Evolutionary conservation across 2,329 filamentous ascomycete species (phyloP).

Genomic region (Trichoderma koningii): DNA sequence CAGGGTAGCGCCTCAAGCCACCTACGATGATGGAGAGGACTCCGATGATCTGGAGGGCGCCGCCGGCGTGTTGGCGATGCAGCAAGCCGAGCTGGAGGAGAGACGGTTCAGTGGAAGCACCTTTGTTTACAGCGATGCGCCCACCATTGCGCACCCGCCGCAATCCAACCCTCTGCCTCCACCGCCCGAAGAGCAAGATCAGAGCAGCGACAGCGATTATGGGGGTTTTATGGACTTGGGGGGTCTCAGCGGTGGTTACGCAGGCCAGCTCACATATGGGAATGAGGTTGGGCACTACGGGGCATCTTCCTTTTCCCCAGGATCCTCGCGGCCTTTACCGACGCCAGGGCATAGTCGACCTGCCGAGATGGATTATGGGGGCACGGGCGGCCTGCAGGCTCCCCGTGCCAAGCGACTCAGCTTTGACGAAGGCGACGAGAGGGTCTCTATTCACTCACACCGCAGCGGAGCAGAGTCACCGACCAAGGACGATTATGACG

Average conservation of each 20-base stretch:
- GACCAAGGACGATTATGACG: constrained; percentile 72
- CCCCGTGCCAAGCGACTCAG: constrained; percentile 75
- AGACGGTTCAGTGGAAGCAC: constrained; percentile 47
- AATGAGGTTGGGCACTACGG: constrained; percentile 47
- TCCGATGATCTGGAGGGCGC: constrained; percentile 88
- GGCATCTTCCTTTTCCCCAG: constrained; percentile 45
- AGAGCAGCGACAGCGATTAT: constrained; percentile 71
- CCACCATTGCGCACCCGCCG: constrained; percentile 20
- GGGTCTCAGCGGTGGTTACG: constrained; percentile 71
- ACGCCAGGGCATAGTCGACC: constrained; percentile 43
- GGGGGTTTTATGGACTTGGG: constrained; percentile 67
- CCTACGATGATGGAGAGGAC: constrained; percentile 55
- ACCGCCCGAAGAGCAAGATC: constrained; percentile 51
- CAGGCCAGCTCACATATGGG: constrained; percentile 55
- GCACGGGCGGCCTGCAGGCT: constrained; percentile 84
- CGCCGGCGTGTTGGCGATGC: constrained; percentile 80
- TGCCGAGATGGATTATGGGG: constrained; percentile 80
- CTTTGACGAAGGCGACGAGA: constrained; percentile 91
- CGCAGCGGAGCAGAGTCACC: constrained; percentile 67
- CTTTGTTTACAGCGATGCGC: constrained; percentile 39
- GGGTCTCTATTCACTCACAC: constrained; percentile 57
- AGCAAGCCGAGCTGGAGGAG: constrained; percentile 78
- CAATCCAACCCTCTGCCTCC: constrained; percentile 45
- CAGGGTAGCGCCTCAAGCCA: constrained; percentile 8
- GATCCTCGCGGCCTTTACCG: constrained; percentile 53